These are phyloP conservation scores for Tagetes patula DNA, from an alignment of 129 eudicot genomes.

Conservation along the genomic window DNA sequence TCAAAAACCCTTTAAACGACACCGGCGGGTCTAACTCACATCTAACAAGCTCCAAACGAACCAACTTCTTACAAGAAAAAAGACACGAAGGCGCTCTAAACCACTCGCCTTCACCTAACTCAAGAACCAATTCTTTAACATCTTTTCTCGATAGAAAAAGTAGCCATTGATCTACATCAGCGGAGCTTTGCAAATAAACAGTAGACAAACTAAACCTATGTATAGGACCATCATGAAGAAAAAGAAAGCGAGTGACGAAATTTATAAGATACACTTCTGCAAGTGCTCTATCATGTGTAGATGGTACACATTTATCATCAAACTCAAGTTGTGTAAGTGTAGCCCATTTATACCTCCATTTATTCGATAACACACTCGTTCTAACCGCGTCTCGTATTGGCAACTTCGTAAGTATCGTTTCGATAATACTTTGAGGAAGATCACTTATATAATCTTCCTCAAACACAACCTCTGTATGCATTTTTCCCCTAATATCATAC, in stretches of 20 bases:
- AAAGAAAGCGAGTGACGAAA: conserved; percentile 63
- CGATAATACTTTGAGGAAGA: conserved; percentile 83
- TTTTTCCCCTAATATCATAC: conserved; percentile 26
- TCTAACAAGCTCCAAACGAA: conserved; percentile 76
- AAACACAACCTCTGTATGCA: conserved; percentile 41
- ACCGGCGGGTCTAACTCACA: conserved; percentile 90
- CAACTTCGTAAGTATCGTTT: conserved; percentile 65
- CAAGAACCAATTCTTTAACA: conserved; percentile 70
- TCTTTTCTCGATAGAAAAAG: conserved; percentile 79
- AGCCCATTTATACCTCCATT: conserved; percentile 91
- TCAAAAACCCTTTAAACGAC: conserved; percentile 60
- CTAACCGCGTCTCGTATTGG: conserved; percentile 84
- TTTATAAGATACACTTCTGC: conserved; percentile 48
- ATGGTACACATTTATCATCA: conserved; percentile 57
- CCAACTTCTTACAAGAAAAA: conserved; percentile 53
- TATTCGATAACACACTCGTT: conserved; percentile 69
- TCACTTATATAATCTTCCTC: conserved; percentile 71
- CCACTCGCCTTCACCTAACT: conserved; percentile 91
- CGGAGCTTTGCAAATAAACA: conserved; percentile 63
- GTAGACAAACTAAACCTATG: conserved; percentile 63
- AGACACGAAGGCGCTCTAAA: conserved; percentile 78
- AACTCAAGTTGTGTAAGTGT: conserved; percentile 63
- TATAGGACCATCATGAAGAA: conserved; percentile 92
- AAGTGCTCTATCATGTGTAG: conserved; percentile 44
- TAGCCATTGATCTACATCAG: conserved; percentile 92